Conservation (phyloP, 352 stramenopile species). For the Globisporangium camurandrum region DNA sequence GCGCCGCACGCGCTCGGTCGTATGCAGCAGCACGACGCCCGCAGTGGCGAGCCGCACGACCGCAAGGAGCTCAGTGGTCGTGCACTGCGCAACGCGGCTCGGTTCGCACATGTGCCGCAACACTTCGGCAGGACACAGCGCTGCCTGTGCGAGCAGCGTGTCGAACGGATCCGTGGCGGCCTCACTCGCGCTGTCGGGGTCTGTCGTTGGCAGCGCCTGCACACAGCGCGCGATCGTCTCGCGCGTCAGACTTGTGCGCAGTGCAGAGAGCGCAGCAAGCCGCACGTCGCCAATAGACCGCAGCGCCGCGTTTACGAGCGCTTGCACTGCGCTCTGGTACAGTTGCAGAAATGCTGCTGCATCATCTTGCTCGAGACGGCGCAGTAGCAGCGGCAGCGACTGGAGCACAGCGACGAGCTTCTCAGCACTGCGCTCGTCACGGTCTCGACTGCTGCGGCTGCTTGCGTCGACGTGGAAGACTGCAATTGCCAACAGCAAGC, state of each 20-base stretch:
- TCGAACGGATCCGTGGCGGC: slow-evolving; percentile 9
- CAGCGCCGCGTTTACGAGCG: slow-evolving; percentile 30
- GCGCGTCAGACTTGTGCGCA: slow-evolving; percentile 32
- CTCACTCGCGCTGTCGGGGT: not conserved
- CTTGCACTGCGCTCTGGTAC: slow-evolving; percentile 19
- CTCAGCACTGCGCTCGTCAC: too few species aligned
- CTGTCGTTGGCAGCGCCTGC: not conserved
- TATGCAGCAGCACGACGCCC: slow-evolving; percentile 46
- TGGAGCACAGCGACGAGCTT: slow-evolving; percentile 31
- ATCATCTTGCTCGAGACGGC: not conserved
- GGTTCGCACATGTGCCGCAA: slow-evolving; percentile 35
- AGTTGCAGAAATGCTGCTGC: slow-evolving; percentile 4
- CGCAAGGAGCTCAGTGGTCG: slow-evolving; percentile 24
- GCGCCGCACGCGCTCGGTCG: slow-evolving; percentile 25
- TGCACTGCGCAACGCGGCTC: slow-evolving; percentile 3
- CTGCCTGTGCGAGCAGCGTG: slow-evolving; percentile 24
- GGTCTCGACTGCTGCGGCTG: slow-evolving; percentile 11
- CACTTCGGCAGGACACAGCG: slow-evolving; percentile 32
- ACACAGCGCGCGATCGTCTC: slow-evolving; percentile 21
- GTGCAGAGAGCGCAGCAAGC: slow-evolving; percentile 29
- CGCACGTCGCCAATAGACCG: slow-evolving; percentile 23
- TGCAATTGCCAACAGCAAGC: slow-evolving; percentile 25
- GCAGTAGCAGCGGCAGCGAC: slow-evolving; percentile 29
- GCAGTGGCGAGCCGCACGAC: slow-evolving; percentile 33
- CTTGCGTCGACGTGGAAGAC: slow-evolving; percentile 38